Evolutionary conservation across 352 stramenopile species (phyloP), one percentile per base, ranked within the genome.

Genomic region (Pythium phragmiticola): DNA sequence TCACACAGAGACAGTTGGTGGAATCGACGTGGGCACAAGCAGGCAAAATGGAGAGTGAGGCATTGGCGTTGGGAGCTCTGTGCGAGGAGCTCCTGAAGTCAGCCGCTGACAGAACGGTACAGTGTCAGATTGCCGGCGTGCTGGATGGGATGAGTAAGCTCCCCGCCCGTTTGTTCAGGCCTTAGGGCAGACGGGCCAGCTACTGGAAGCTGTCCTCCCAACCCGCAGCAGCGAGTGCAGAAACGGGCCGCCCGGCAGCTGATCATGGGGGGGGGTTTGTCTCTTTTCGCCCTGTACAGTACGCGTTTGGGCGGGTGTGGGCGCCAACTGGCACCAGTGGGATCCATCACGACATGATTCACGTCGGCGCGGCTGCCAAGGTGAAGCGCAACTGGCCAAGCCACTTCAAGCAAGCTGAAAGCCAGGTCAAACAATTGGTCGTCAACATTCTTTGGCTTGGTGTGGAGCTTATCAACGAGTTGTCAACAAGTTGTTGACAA

Each of bases 291-390:
- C n/a, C 19, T 23, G n/a, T n/a, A n/a, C n/a, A n/a, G n/a, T 50
- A 30, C 28, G 39, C 17, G 16, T 7, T 49, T 49, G 43, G 43
- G 21, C 36, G 37, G 39, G 52, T 42, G 54, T 56, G 34, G 26
- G 39, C 41, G 21, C 11, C 23, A 47, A 68, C 62, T 68, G 62
- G 53, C 45, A 55, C 56, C 55, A 68, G 62, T 68, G 53, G 62
- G 53, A 68, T 58, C 53, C 47, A 21, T 21, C 21, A 21, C 21
- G 21, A 21, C 21, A 21, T 21, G 21, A 50, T 57, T 60, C 42
- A 42, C 28, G 11, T 19, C 19, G 0, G 26, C 46, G 37, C 54
- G 43, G 50, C 60, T 48, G 61, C 30, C 28, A 19, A 13, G 39
- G 8, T 49, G 54, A 63, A 58, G n/a, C 62, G 55, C 62, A 68